These are phyloP conservation scores for Clitopilus passeckerianus DNA, from an alignment of 768 basidiomycete species.

Conservation along the genomic window DNA sequence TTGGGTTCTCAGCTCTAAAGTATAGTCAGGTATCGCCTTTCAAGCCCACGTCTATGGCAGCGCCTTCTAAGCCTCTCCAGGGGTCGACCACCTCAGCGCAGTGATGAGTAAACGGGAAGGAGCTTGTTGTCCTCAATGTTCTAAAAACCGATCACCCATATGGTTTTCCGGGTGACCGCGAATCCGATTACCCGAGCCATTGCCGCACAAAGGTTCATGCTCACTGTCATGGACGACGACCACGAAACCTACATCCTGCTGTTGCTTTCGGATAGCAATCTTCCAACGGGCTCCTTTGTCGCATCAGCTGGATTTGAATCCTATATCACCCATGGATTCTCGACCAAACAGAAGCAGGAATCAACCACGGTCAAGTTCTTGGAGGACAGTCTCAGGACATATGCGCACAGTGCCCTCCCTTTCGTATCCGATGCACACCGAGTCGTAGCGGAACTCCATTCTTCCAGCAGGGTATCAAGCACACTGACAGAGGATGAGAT, in stretches of 20 bases:
- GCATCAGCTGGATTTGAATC: constrained; percentile 93
- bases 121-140: neutral
- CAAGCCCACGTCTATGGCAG: neutral
- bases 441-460: constrained; percentile 23
- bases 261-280: constrained; percentile 84
- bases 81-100: too few relatives aligned
- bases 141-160: neutral
- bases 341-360: constrained; percentile 19
- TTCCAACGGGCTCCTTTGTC: constrained; percentile 96
- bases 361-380: constrained; percentile 53
- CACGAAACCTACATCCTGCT: constrained; percentile 69
- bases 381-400: constrained; percentile 68
- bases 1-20: too few relatives aligned
- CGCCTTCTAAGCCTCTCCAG: neutral
- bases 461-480: constrained; percentile 1
- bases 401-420: constrained; percentile 69
- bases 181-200: neutral
- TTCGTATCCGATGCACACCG: constrained; percentile 75
- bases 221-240: constrained; percentile 25
- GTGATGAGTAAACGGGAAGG: neutral
- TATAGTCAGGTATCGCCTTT: neutral
- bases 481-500: constrained; percentile 2
- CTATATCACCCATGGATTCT: constrained; percentile 81
- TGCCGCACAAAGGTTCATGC: constrained; percentile 2
- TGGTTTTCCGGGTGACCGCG: neutral